Evolutionary conservation across 225 moss, liverwort and hornwort species (phyloP).

Genomic region (Polytrichum commune): DNA sequence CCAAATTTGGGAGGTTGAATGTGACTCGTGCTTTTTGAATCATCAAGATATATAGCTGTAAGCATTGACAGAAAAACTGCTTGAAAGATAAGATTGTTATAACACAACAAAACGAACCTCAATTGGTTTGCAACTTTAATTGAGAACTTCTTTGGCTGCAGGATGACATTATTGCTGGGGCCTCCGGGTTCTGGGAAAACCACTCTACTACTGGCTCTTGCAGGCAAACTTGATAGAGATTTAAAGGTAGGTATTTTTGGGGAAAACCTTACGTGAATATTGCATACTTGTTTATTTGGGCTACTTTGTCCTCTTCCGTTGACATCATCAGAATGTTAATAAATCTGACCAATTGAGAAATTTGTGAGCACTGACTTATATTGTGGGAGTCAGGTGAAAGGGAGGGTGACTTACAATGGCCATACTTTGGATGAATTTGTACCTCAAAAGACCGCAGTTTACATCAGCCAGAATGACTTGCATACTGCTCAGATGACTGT

Average conservation of each 20-base stretch:
- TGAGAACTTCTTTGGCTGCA: constrained; percentile 10
- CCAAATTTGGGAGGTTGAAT: too few relatives aligned
- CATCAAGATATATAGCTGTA: too few relatives aligned
- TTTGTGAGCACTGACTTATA: too few relatives aligned
- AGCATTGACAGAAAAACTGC: too few relatives aligned
- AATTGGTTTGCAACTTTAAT: too few relatives aligned
- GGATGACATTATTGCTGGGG: constrained; percentile 58
- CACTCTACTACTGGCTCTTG: constrained; percentile 49
- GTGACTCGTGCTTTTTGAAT: too few relatives aligned
- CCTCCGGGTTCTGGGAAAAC: constrained; percentile 61
- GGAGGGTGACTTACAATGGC: constrained; percentile 66
- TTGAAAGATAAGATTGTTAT: too few relatives aligned
- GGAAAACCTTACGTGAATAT: background rate
- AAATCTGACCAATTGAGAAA: too few relatives aligned
- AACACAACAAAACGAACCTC: too few relatives aligned
- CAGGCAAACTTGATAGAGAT: constrained; percentile 59
- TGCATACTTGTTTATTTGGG: too few relatives aligned
- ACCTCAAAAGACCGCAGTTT: constrained; percentile 65
- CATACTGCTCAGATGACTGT: constrained; percentile 71
- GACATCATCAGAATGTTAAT: too few relatives aligned
- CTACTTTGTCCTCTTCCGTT: too few relatives aligned
- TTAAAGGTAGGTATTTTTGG: constrained; percentile 30
- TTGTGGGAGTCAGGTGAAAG: constrained; percentile 36
- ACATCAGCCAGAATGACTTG: constrained; percentile 63
- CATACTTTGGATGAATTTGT: constrained; percentile 64